Conservation (phyloP, 2,329 filamentous ascomycete genomes). For the Dothideomycetes sp. region DNA sequence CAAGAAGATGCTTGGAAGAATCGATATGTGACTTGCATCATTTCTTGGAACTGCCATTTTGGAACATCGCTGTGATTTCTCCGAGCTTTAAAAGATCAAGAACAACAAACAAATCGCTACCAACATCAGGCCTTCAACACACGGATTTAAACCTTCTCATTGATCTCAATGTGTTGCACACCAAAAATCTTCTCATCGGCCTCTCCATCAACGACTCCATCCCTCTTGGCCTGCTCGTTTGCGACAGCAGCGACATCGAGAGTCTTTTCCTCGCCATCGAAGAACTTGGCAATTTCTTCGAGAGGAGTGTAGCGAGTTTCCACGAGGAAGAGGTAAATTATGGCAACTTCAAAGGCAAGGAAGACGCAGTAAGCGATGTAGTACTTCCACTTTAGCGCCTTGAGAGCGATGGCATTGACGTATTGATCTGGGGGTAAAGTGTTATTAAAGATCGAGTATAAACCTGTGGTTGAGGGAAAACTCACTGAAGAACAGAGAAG, state of each 20-base stretch:
- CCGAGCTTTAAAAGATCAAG: too few relatives aligned
- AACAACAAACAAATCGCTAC: too few relatives aligned
- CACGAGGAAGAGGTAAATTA: conserved; percentile 29
- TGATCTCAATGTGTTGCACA: neutral
- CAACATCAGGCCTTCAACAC: too few relatives aligned
- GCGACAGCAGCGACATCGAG: conserved; percentile 7
- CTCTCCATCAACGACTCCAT: neutral
- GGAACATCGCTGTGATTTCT: too few relatives aligned
- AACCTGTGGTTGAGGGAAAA: neutral
- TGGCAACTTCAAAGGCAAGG: conserved; percentile 23
- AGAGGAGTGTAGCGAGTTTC: conserved; percentile 36
- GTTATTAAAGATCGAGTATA: neutral
- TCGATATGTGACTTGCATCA: too few relatives aligned
- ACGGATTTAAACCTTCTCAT: conserved; percentile 1
- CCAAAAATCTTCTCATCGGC: neutral
- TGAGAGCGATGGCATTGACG: conserved; percentile 31
- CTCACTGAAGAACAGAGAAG: conserved; percentile 18
- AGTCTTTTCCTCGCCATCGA: conserved; percentile 22
- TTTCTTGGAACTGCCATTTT: too few relatives aligned
- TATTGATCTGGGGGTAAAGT: conserved; percentile 4
- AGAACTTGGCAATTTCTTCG: conserved; percentile 38
- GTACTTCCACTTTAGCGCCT: conserved; percentile 22
- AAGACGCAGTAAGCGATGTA: conserved; percentile 25
- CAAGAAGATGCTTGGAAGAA: too few relatives aligned
- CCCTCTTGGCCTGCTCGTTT: conserved; percentile 2